Conservation (phyloP, 768 basidiomycete genomes). For the Postia placenta region DNA sequence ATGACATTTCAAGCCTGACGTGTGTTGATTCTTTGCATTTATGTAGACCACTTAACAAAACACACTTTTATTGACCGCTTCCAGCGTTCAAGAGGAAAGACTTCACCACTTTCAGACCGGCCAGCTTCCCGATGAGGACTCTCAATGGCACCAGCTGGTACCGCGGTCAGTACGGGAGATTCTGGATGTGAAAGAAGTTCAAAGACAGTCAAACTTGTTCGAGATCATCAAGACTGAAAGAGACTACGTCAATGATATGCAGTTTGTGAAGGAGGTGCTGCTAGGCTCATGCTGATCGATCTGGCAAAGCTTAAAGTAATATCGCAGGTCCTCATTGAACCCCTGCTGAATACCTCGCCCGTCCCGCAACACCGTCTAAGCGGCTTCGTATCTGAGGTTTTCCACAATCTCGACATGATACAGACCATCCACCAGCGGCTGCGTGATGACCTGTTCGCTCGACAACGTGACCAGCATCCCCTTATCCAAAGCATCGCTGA, state of each 20-base stretch:
- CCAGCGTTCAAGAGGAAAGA: slow-evolving; percentile 57
- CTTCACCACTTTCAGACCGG: slow-evolving; percentile 64
- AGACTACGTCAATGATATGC: slow-evolving; percentile 81
- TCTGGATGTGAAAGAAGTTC: slow-evolving; percentile 71
- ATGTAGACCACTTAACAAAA: neutral
- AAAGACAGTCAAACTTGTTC: slow-evolving; percentile 81
- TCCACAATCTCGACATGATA: slow-evolving; percentile 75
- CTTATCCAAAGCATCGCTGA: slow-evolving; percentile 79
- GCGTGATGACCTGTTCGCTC: slow-evolving; percentile 64
- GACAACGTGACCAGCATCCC: slow-evolving; percentile 83
- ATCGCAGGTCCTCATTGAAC: slow-evolving; percentile 64
- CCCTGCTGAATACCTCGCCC: slow-evolving; percentile 53
- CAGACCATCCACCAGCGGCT: slow-evolving; percentile 60
- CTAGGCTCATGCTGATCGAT: neutral
- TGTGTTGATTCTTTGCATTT: slow-evolving; percentile 8
- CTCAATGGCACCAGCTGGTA: slow-evolving; percentile 81
- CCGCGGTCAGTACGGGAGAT: slow-evolving; percentile 64
- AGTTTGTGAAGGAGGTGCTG: slow-evolving; percentile 59
- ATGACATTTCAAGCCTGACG: slow-evolving; percentile 21
- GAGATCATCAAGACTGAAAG: slow-evolving; percentile 88
- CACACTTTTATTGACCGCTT: neutral
- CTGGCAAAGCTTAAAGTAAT: too few species aligned
- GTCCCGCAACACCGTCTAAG: slow-evolving; percentile 55
- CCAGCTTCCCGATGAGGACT: slow-evolving; percentile 56
- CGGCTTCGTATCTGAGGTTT: slow-evolving; percentile 75